Evolutionary conservation across 768 basidiomycete species (phyloP).

Genomic region (Lactarius quietus): DNA sequence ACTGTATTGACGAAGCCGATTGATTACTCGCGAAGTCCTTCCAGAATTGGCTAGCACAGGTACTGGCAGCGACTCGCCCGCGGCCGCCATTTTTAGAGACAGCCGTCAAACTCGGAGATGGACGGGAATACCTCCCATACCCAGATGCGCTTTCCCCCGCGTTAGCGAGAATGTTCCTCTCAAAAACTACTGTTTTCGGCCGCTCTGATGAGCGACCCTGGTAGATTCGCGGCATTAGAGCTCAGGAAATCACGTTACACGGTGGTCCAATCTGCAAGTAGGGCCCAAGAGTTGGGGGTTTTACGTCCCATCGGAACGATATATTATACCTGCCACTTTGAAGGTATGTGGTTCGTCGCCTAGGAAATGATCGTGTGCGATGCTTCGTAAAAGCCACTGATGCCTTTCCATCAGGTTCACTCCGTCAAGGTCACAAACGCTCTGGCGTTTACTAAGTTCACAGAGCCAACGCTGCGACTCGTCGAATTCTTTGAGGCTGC

Average conservation of each 20-base stretch:
- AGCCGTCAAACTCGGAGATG: neutral
- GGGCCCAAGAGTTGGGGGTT: constrained; percentile 35
- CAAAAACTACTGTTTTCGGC: constrained; percentile 97
- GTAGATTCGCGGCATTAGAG: constrained; percentile 79
- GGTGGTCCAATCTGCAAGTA: constrained; percentile 56
- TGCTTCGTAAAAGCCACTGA: constrained; percentile 77
- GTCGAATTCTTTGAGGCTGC: constrained; percentile 77
- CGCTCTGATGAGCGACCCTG: constrained; percentile 90
- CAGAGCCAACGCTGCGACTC: constrained; percentile 82
- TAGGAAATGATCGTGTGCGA: constrained; percentile 62
- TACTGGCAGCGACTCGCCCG: constrained; percentile 69
- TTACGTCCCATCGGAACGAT: constrained; percentile 65
- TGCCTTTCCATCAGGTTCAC: constrained; percentile 84
- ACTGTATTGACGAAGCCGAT: constrained; percentile 97
- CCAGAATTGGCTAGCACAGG: constrained; percentile 89
- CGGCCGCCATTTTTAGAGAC: constrained; percentile 5
- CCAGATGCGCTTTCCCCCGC: constrained; percentile 64
- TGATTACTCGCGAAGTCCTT: constrained; percentile 93
- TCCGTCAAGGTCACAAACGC: constrained; percentile 57
- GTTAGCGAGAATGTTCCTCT: constrained; percentile 61
- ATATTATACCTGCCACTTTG: constrained; percentile 76
- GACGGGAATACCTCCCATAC: constrained; percentile 21
- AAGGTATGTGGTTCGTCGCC: constrained; percentile 44
- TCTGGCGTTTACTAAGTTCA: constrained; percentile 96
- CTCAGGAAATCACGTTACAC: constrained; percentile 83